A percentile compares a stretch with the other conserved stretches of the same genome.
Evolutionary conservation across 441 rosid genomes (phyloP).

Genomic region (Erodium moschatum): DNA sequence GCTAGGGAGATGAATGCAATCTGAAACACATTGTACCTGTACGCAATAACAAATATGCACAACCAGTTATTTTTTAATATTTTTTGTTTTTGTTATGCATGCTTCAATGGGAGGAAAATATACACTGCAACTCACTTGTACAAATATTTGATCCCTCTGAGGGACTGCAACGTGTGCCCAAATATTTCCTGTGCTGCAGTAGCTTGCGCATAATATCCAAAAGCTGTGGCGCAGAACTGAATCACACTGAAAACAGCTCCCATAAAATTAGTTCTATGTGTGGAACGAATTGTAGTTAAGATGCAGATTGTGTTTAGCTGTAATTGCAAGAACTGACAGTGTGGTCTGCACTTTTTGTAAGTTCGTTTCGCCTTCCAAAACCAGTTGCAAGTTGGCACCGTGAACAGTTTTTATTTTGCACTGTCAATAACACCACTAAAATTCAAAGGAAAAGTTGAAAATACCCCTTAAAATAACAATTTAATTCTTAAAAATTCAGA

Average conservation of each 20-base stretch:
- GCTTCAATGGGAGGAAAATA: background rate
- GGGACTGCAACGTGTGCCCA: conserved; percentile 94
- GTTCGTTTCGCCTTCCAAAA: too few species aligned
- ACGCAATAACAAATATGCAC: background rate
- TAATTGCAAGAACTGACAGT: too few species aligned
- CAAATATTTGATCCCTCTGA: conserved; percentile 82
- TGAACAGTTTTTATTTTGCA: too few species aligned
- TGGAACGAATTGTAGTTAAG: background rate
- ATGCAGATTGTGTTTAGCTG: too few species aligned
- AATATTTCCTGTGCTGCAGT: conserved; percentile 98
- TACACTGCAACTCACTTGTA: conserved; percentile 61
- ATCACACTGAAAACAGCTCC: conserved; percentile 36
- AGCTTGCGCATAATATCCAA: conserved; percentile 98
- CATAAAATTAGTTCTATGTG: background rate
- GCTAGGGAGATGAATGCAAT: conserved; percentile 73
- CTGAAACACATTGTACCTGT: conserved; percentile 96
- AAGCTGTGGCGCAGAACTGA: conserved; percentile 93
- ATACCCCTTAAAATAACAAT: too few species aligned
- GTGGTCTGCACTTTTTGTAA: too few species aligned
- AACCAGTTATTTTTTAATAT: background rate
- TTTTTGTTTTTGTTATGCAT: background rate
- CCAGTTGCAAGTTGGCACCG: too few species aligned
- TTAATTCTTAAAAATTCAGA: too few species aligned
- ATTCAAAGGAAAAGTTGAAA: too few species aligned
- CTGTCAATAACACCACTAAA: too few species aligned